Conservation (phyloP, 2,329 filamentous ascomycete species). For the Amylocarpus encephaloides region DNA sequence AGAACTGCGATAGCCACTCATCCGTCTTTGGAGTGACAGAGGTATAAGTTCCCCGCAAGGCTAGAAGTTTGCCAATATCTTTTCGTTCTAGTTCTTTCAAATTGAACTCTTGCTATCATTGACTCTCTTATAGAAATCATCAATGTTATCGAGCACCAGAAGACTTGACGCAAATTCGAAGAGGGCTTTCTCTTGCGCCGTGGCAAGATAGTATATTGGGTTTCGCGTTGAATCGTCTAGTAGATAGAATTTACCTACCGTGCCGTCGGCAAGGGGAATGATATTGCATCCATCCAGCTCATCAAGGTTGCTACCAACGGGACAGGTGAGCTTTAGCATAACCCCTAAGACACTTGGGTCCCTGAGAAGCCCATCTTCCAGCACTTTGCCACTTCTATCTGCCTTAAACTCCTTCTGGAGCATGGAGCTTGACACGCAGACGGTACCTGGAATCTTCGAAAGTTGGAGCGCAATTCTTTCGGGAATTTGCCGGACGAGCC, state of each 20-base stretch:
- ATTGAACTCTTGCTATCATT: conserved; percentile 26
- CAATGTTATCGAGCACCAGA: no score
- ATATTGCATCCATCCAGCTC: conserved; percentile 25
- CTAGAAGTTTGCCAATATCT: conserved; percentile 18
- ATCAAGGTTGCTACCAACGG: conserved; percentile 6
- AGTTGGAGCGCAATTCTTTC: conserved; percentile 8
- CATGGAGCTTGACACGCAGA: conserved; percentile 16
- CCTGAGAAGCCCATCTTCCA: no score
- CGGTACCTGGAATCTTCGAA: conserved; percentile 2
- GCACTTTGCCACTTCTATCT: no score
- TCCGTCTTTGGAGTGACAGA: conserved; percentile 6
- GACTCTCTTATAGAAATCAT: no score
- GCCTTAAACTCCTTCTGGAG: no score
- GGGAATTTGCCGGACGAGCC: conserved; percentile 18
- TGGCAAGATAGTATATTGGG: conserved; percentile 12
- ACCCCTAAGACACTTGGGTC: conserved; percentile 7
- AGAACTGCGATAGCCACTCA: conserved; percentile 21
- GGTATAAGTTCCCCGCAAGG: background rate
- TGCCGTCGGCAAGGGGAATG: conserved; percentile 23
- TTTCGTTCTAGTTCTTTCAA: conserved; percentile 12
- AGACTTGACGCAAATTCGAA: conserved; percentile 22
- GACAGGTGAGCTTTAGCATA: conserved; percentile 8
- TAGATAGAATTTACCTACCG: conserved; percentile 15
- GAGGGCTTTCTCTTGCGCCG: conserved; percentile 15
- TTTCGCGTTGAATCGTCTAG: background rate